Base-by-base conservation (phyloP, 2,329 filamentous ascomycete genomes). In the Diaporthe ampelina region DNA sequence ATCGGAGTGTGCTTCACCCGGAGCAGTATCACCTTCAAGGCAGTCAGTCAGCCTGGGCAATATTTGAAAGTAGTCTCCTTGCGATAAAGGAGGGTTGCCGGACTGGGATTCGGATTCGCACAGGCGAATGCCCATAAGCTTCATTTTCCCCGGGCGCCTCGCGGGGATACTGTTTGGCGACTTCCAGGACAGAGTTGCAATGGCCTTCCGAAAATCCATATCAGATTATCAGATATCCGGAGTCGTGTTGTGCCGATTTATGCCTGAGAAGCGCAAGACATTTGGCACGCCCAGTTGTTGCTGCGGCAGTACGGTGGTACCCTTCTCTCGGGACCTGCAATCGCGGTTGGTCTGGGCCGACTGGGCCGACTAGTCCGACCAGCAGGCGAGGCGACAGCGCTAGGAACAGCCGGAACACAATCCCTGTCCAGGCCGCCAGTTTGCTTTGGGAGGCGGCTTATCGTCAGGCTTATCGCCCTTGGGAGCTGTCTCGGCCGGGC, bases 361-460 rank as follows among this genome's bases (percentile, higher is more conserved):
- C 40, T 35, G 15, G 40, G 40, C 40, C 40, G 40, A 43, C 45
- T 2, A n/a, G 43, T 21, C 61, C 35, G 32, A 10, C 45, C 50
- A 32, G 63, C 48, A 68, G 32, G 26, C 40, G 48, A 68, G 63
- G 63, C 48, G 63, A 40, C 48, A 17, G 48, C 63, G 63, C 63
- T 68, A 68, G 63, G 63, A 68, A 68, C 63, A 32, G 19, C 63
- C 63, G 63, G 63, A 68, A 68, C 21, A 54, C 48, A 26, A 68
- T 52, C 63, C 63, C 63, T 68, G 63, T 50, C 63, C 63, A 54
- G 61, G 63, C 63, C 37, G 45, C 63, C 63, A 52, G 45, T 52
- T 40, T 54, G 63, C 63, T 37, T 37, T 40, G 63, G 32, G 63
- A 67, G 21, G 63, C 32, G 63, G 21, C 63, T 68, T 68, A 68